Percentiles rank a stretch among this genome's conserved stretches.
Evolutionary conservation across 2,329 filamentous ascomycete species (phyloP).

Genomic region (Talaromyces sp.): DNA sequence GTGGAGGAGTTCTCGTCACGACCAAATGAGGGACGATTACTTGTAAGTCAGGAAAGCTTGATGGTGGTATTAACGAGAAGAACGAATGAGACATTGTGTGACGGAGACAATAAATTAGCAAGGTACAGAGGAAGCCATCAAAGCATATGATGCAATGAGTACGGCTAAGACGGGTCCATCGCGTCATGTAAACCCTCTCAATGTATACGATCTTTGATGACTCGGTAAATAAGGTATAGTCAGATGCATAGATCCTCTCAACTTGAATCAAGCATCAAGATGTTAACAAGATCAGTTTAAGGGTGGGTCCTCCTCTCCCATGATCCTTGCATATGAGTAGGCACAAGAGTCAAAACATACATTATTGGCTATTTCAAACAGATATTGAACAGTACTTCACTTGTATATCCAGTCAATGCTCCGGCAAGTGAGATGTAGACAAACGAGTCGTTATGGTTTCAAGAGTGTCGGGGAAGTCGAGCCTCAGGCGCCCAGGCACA

Average conservation of each 20-base stretch:
- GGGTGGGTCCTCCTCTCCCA: background rate
- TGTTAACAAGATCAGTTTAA: background rate
- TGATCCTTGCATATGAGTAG: background rate
- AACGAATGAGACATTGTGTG: background rate
- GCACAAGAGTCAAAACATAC: background rate
- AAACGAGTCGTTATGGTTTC: background rate
- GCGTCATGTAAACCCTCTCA: too few species aligned
- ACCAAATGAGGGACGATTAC: background rate
- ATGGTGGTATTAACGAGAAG: background rate
- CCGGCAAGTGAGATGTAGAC: background rate
- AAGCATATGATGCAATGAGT: background rate
- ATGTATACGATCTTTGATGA: background rate
- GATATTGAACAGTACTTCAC: too few species aligned
- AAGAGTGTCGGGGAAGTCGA: background rate
- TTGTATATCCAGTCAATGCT: background rate
- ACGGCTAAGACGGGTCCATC: background rate
- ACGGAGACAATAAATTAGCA: background rate
- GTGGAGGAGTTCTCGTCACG: background rate
- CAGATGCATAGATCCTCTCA: background rate
- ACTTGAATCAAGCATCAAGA: background rate
- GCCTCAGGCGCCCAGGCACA: constrained; percentile 9
- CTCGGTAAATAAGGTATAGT: background rate
- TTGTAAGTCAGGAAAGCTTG: background rate
- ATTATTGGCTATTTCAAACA: background rate
- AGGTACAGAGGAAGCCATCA: too few species aligned